phyloP scores from a whole-genome alignment of 768 basidiomycete genomes.

The Clathrus columnatus region DNA sequence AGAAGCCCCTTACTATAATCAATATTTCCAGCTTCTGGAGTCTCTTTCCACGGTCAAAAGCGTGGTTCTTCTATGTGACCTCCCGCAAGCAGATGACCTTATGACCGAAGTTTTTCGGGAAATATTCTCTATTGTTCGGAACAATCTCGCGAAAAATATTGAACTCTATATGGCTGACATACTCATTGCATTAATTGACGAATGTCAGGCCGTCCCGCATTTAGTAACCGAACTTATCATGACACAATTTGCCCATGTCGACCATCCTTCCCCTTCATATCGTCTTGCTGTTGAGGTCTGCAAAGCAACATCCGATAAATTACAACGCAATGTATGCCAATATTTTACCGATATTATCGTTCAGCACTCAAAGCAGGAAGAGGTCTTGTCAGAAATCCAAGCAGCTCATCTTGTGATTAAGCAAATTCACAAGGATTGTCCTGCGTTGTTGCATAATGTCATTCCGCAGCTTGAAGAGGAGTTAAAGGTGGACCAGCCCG shows the following conservation, averaged over 20 bases:
- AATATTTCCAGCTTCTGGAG: constrained; percentile 94
- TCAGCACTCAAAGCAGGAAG: constrained; percentile 32
- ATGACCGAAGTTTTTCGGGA: constrained; percentile 76
- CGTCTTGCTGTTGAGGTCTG: constrained; percentile 82
- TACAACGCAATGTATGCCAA: constrained; percentile 81
- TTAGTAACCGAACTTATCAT: constrained; percentile 77
- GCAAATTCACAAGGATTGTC: constrained; percentile 70
- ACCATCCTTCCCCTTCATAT: constrained; percentile 56
- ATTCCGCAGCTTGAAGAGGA: constrained; percentile 92
- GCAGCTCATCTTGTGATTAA: constrained; percentile 81
- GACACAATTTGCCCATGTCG: constrained; percentile 68
- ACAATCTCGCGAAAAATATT: constrained; percentile 69
- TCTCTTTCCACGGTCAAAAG: constrained; percentile 91
- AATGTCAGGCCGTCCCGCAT: constrained; percentile 64
- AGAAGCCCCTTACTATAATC: constrained; percentile 78
- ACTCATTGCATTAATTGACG: constrained; percentile 82
- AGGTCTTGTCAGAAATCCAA: constrained; percentile 49
- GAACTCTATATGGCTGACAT: constrained; percentile 86
- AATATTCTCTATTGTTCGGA: constrained; percentile 72
- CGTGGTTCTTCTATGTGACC: constrained; percentile 87
- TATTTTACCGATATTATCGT: constrained; percentile 91
- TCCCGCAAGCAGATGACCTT: constrained; percentile 79
- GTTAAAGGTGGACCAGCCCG: constrained; percentile 63
- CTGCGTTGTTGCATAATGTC: constrained; percentile 76
- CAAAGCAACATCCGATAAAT: constrained; percentile 72